Conservation (phyloP, 202 grass and related monocot species). For the Dendrocalamus latiflorus region DNA sequence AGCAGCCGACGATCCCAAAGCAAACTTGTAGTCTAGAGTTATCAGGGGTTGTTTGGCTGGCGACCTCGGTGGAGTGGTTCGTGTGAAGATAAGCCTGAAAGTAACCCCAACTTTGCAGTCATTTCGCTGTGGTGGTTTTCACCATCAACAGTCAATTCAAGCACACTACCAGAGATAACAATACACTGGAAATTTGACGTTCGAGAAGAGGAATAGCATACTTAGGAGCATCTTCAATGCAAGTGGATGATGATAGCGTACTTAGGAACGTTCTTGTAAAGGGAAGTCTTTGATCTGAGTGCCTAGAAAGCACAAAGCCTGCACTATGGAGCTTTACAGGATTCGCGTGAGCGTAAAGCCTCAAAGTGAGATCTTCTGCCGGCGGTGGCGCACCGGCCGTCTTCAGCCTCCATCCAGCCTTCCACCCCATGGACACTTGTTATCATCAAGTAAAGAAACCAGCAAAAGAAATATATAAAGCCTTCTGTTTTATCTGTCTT, state of each 20-base stretch:
- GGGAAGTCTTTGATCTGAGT: neutral
- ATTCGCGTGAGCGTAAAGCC: constrained; percentile 35
- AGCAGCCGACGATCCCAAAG: too few species aligned
- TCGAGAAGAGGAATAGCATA: neutral
- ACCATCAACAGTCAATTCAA: neutral
- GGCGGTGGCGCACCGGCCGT: constrained; percentile 24
- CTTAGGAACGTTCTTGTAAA: too few species aligned
- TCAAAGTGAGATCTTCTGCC: constrained; percentile 24
- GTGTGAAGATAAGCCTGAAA: too few species aligned
- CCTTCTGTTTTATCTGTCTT: neutral
- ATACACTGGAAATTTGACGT: neutral
- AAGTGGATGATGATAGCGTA: too few species aligned
- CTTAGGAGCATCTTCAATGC: neutral
- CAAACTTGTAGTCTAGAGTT: too few species aligned
- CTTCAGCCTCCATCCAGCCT: neutral
- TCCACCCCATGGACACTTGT: neutral
- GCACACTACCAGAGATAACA: neutral
- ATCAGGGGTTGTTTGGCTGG: neutral
- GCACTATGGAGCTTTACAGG: constrained; percentile 11
- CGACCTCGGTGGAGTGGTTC: neutral
- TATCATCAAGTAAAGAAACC: constrained; percentile 9
- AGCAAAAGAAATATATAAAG: constrained; percentile 23
- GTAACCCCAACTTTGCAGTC: too few species aligned
- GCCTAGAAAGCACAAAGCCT: neutral
- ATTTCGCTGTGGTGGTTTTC: neutral